Percentiles rank a stretch among this genome's conserved stretches.
These are phyloP conservation scores for Neoascochyta sp. DNA, from an alignment of 2,329 filamentous ascomycete species.

Conservation along the genomic window DNA sequence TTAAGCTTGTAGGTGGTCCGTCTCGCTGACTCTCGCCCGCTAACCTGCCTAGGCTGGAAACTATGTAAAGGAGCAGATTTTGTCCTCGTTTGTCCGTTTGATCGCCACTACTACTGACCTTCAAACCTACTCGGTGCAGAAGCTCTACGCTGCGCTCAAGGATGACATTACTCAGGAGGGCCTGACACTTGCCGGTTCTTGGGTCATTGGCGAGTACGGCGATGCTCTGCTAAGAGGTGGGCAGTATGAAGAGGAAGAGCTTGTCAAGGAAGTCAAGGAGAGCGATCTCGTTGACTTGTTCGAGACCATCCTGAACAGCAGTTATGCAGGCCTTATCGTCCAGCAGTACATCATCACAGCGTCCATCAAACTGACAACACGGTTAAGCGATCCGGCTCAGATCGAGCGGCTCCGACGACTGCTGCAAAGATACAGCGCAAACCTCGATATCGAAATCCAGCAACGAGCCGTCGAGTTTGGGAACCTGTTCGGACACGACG, in stretches of 20 bases:
- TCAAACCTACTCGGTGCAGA: constrained; percentile 95
- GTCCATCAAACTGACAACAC: constrained; percentile 89
- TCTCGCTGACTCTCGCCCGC: constrained; percentile 1
- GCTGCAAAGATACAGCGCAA: constrained; percentile 73
- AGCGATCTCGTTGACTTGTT: constrained; percentile 92
- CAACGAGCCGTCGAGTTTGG: constrained; percentile 93
- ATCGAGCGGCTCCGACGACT: constrained; percentile 79
- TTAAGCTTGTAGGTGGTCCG: constrained; percentile 60
- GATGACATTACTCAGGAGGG: constrained; percentile 98
- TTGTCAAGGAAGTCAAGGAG: constrained; percentile 78
- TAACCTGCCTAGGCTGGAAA: constrained; percentile 64
- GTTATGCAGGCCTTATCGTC: constrained; percentile 83
- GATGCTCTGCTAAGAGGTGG: constrained; percentile 85
- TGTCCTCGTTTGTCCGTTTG: constrained; percentile 92
- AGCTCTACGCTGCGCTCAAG: constrained; percentile 84
- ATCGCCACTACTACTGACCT: constrained; percentile 92
- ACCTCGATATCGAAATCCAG: constrained; percentile 91
- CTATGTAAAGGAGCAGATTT: constrained; percentile 95
- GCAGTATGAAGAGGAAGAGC: constrained; percentile 89
- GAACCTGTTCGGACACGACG: constrained; percentile 88
- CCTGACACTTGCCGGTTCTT: constrained; percentile 85
- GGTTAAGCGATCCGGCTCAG: constrained; percentile 78
- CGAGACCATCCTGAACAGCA: constrained; percentile 86
- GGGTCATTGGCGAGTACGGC: constrained; percentile 97
- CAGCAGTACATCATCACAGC: constrained; percentile 96